These are phyloP conservation scores for Mortierella sp. DNA, from an alignment of 371 early-diverging fungal genomes.

Conservation along the genomic window DNA sequence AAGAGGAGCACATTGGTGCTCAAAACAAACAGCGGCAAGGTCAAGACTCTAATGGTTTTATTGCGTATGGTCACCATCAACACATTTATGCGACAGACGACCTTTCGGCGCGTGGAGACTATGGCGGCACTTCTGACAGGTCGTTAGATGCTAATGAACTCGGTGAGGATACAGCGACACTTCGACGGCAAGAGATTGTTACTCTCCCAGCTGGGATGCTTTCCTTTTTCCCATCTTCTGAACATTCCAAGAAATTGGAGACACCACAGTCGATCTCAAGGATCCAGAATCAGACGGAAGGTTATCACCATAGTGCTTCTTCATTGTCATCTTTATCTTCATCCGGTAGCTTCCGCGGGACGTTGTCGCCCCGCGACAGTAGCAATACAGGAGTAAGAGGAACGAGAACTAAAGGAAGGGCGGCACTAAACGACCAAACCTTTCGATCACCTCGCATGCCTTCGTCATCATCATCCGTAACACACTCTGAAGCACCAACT, in stretches of 20 bases:
- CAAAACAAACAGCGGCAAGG: neutral
- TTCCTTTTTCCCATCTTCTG: slow-evolving; percentile 50
- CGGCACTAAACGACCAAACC: slow-evolving; percentile 27
- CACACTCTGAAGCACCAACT: neutral
- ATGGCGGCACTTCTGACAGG: neutral
- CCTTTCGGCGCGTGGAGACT: neutral
- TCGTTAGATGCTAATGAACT: neutral
- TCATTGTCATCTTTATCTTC: slow-evolving; percentile 18
- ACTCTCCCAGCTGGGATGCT: slow-evolving; percentile 47
- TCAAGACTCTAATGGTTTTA: slow-evolving; percentile 12
- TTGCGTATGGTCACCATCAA: slow-evolving; percentile 40
- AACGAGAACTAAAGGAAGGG: slow-evolving; percentile 15
- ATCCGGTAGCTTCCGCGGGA: slow-evolving; percentile 17
- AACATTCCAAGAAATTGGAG: slow-evolving; percentile 48
- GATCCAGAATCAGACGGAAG: slow-evolving; percentile 28
- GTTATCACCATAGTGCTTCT: slow-evolving; percentile 2
- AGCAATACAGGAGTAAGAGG: neutral
- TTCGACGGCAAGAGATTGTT: slow-evolving; percentile 42
- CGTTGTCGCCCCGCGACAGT: neutral
- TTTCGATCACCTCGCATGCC: slow-evolving; percentile 28
- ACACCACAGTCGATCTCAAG: slow-evolving; percentile 51
- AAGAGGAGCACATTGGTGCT: neutral
- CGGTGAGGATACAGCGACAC: neutral
- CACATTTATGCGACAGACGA: slow-evolving; percentile 39
- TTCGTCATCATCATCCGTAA: slow-evolving; percentile 4